Base-by-base conservation (phyloP, 805 yeast genomes). In the Wickerhamomyces silvicola region DNA sequence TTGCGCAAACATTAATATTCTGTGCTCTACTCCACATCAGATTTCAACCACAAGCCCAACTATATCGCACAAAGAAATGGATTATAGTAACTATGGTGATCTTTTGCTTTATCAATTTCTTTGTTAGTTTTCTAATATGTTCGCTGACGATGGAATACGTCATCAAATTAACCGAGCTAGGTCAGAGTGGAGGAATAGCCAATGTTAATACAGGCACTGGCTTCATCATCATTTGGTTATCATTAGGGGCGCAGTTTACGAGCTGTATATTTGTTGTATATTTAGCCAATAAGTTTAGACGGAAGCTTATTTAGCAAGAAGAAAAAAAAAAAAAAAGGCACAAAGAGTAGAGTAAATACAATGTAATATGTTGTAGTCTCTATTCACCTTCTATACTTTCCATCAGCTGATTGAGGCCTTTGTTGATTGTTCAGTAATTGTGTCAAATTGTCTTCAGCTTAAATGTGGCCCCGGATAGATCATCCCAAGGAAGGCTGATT, bases 131-230 rank as follows among this genome's bases (percentile, higher is more conserved):
- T 22, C 19, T 46, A 18, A 34, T 47, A 3, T 43, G 46, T 29
- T 37, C 54, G 4, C 35, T 52, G n/a, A 48, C 52, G 1, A 30
- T 47, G 9, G 53, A 48, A 27, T 54, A 45, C 27, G 36, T 42
- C 13, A 26, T 38, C 18, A 42, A 39, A 24, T 31, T 53, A 17
- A 21, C 34, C 4, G 43, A 37, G 6, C 29, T 49, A 26, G 44
- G 45, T 2, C 17, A 31, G 2, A 34, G 23, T 13, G 32, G 43
- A 9, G 58, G 56, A 2, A 46, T 54, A 18, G 57, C 54, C 2
- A 38, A 41, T 17, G 50, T 48, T 3, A 31, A 31, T 9, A 27
- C 35, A 18, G 48, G 42, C 7, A 10, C 17, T 2, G 56, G 56
- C 2, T 48, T 40, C 22, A 10, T 20, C 1, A 21, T 50, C 8